These are phyloP conservation scores for Aspergillus niger DNA, from an alignment of 2,329 filamentous ascomycete species.

Conservation along the genomic window DNA sequence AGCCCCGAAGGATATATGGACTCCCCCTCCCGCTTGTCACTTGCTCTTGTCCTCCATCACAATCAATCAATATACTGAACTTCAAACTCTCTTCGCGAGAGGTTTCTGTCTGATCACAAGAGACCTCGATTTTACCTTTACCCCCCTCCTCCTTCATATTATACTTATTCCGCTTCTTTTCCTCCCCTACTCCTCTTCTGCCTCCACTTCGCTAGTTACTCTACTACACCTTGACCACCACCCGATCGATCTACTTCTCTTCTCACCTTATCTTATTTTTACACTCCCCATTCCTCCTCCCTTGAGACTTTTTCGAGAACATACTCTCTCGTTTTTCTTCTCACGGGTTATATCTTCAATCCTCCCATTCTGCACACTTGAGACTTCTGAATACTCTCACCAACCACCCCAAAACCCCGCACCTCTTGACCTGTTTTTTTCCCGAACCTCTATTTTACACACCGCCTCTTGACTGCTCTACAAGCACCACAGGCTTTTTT, in stretches of 20 bases:
- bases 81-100: constrained; percentile 17
- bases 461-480: constrained; percentile 24
- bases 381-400: constrained; percentile 3
- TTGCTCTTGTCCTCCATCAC: constrained; percentile 17
- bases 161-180: constrained; percentile 14
- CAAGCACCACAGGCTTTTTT: constrained; percentile 8
- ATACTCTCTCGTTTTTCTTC: constrained; percentile 8
- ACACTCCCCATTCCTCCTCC: constrained; percentile 5
- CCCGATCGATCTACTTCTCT: constrained; percentile 9
- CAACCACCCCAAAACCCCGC: constrained; percentile 21
- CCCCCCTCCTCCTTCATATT: constrained; percentile 11
- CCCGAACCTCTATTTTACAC: constrained; percentile 21
- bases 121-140: constrained; percentile 19
- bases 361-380: background rate
- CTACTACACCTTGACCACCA: constrained; percentile 2
- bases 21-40: constrained; percentile 23
- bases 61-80: constrained; percentile 16
- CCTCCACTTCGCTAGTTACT: constrained; percentile 13
- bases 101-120: constrained; percentile 18
- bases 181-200: constrained; percentile 16
- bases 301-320: constrained; percentile 1
- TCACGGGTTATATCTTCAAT: constrained; percentile 6
- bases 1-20: constrained; percentile 19
- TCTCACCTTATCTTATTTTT: background rate
- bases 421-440: constrained; percentile 16